Conservation (phyloP, 2,329 filamentous ascomycete species). For the Fusarium sp. region DNA sequence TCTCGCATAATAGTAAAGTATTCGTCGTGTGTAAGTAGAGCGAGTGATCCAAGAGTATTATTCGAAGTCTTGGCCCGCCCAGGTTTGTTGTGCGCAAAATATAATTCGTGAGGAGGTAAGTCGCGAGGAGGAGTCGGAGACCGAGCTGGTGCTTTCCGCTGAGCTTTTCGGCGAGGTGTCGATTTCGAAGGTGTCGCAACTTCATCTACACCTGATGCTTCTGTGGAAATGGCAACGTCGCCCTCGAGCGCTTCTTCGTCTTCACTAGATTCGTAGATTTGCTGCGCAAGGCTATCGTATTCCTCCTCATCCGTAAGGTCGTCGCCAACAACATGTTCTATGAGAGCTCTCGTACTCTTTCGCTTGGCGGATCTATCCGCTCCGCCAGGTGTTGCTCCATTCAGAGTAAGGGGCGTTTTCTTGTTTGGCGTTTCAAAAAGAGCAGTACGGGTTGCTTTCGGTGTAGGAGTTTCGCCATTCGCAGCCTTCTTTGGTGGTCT, state of each 20-base stretch:
- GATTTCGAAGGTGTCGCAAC: conserved; percentile 57
- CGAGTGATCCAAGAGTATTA: conserved; percentile 79
- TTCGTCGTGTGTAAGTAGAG: conserved; percentile 88
- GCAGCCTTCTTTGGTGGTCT: conserved; percentile 46
- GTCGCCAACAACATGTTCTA: conserved; percentile 74
- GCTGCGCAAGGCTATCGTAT: conserved; percentile 72
- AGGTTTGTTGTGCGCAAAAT: conserved; percentile 91
- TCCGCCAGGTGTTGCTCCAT: conserved; percentile 69
- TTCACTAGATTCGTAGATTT: conserved; percentile 70
- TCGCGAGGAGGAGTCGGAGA: conserved; percentile 84
- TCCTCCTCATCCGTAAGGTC: conserved; percentile 77
- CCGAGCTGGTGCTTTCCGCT: conserved; percentile 50
- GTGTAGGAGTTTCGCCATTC: conserved; percentile 49
- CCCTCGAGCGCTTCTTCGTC: conserved; percentile 55
- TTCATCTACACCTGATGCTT: conserved; percentile 43
- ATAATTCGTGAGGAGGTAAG: conserved; percentile 87
- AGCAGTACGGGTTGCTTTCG: conserved; percentile 47
- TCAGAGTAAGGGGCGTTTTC: conserved; percentile 40
- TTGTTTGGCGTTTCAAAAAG: conserved; percentile 53
- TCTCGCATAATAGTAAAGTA: conserved; percentile 76
- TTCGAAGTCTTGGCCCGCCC: conserved; percentile 85
- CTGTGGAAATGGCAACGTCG: conserved; percentile 27
- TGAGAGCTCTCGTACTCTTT: conserved; percentile 82
- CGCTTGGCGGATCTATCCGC: conserved; percentile 86
- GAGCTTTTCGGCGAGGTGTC: conserved; percentile 43